These are phyloP conservation scores for Beta vulgaris DNA, from an alignment of 148 eudicot species.

Conservation along the genomic window DNA sequence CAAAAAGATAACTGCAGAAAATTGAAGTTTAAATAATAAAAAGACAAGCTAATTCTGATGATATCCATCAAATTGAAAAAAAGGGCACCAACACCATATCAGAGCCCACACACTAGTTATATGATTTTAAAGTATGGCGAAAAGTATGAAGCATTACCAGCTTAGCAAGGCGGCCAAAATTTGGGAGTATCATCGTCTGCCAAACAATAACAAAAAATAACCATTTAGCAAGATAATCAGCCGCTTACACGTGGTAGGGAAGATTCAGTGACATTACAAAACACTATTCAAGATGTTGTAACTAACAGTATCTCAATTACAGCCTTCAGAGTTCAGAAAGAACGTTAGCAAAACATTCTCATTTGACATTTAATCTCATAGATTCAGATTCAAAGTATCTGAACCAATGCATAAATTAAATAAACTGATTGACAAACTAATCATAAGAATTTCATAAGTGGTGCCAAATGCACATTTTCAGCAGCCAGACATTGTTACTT, in stretches of 20 bases:
- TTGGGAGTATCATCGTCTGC: slow-evolving; percentile 96
- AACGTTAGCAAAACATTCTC: neutral
- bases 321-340: too few species aligned
- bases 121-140: neutral
- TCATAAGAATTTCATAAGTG: neutral
- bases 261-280: too few species aligned
- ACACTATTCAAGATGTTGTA: too few species aligned
- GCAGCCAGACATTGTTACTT: neutral
- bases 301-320: too few species aligned
- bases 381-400: neutral
- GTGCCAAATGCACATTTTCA: neutral
- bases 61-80: neutral
- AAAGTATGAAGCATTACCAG: slow-evolving; percentile 54
- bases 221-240: neutral
- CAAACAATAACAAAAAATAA: slow-evolving; percentile 21
- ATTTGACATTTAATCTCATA: neutral
- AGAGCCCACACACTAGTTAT: neutral
- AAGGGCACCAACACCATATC: neutral
- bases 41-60: neutral
- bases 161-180: slow-evolving; percentile 88
- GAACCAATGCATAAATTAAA: too few species aligned
- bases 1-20: too few species aligned
- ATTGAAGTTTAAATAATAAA: neutral
- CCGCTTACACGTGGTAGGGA: neutral
- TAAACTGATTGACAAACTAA: too few species aligned